phyloP scores from a whole-genome alignment of 208 protist genomes.

The Novymonas esmeraldas region DNA sequence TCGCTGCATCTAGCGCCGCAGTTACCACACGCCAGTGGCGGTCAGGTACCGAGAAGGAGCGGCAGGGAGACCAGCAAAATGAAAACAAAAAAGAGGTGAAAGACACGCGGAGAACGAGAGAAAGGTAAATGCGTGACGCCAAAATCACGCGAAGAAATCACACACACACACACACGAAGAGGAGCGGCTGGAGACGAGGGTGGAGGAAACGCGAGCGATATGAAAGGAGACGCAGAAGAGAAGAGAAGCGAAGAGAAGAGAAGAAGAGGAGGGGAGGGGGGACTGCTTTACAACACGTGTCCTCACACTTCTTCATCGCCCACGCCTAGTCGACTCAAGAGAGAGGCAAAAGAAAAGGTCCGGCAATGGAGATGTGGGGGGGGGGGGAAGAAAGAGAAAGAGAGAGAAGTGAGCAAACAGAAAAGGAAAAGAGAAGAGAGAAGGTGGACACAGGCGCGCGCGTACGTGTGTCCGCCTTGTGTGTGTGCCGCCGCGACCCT shows the following conservation, averaged over 20 bases:
- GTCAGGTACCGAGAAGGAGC: no score
- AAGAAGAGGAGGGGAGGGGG: slow-evolving; percentile 10
- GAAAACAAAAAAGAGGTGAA: slow-evolving; percentile 9
- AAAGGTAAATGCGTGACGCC: not conserved
- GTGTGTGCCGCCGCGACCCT: no score
- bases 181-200: not conserved
- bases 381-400: not conserved
- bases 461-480: no score
- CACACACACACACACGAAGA: slow-evolving; percentile 1
- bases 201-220: not conserved
- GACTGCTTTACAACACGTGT: no score
- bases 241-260: slow-evolving; percentile 9
- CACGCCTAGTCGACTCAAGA: no score
- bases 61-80: no score
- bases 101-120: not conserved
- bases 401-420: slow-evolving; percentile 1
- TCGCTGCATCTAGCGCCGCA: not conserved
- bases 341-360: not conserved
- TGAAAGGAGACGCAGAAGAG: slow-evolving; percentile 2
- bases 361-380: not conserved
- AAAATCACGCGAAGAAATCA: not conserved
- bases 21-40: slow-evolving; percentile 15
- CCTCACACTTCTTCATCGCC: no score
- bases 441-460: not conserved
- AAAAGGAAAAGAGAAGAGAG: not conserved